A percentile compares a stretch with the other conserved stretches of the same genome.
Evolutionary conservation across 164 flowering plant species (phyloP).

Genomic region (Vitis rotundifolia): DNA sequence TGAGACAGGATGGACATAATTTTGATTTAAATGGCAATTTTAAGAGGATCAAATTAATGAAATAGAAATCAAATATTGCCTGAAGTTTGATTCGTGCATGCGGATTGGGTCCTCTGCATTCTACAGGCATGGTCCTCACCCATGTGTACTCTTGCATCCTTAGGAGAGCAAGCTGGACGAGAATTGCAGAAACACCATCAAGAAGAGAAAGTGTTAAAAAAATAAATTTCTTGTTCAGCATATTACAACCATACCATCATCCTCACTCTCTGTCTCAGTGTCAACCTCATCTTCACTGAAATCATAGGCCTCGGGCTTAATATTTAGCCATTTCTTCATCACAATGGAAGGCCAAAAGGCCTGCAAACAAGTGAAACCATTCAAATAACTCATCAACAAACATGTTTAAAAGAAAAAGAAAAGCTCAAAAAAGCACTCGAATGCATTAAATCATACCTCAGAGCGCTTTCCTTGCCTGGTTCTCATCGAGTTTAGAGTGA

Average conservation of each 20-base stretch:
- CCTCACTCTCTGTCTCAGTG: conserved; percentile 89
- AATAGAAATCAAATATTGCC: conserved; percentile 27
- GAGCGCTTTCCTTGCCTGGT: conserved; percentile 55
- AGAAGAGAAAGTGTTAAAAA: conserved; percentile 7
- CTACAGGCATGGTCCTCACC: conserved; percentile 34
- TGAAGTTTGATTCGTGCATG: conserved; percentile 43
- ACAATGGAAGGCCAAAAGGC: conserved; percentile 90
- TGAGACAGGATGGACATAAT: not conserved
- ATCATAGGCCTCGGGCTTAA: conserved; percentile 79
- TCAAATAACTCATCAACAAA: conserved; percentile 1
- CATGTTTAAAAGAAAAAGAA: not conserved
- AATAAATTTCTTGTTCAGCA: not conserved
- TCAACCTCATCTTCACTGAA: conserved; percentile 95
- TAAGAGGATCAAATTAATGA: conserved; percentile 2
- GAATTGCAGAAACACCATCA: conserved; percentile 23
- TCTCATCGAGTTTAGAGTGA: conserved; percentile 42
- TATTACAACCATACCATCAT: conserved; percentile 59
- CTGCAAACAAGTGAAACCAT: conserved; percentile 32
- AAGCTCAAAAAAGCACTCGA: not conserved
- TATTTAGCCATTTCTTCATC: conserved; percentile 97
- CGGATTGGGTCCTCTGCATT: conserved; percentile 35
- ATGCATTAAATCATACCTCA: conserved; percentile 46
- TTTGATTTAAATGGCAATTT: not conserved
- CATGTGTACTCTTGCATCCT: conserved; percentile 40
- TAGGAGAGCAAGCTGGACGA: conserved; percentile 47